Percentiles rank a stretch among this genome's conserved stretches.
Conservation (phyloP, 148 eudicot genomes). For the Chenopodium berlandieri region DNA sequence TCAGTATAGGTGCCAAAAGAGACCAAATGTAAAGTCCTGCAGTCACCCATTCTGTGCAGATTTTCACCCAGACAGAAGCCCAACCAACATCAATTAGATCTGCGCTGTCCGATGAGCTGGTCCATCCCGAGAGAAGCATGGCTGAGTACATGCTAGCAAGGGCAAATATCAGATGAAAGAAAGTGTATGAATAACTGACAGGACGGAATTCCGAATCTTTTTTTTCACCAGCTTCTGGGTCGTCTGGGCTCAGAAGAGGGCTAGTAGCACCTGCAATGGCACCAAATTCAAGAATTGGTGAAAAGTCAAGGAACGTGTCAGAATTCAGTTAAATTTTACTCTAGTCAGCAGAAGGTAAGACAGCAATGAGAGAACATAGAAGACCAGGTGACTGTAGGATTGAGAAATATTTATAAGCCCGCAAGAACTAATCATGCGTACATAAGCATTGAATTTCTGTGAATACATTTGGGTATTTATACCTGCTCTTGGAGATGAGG, state of each 20-base stretch:
- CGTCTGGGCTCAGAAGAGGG: slow-evolving; percentile 71
- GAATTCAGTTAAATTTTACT: not conserved
- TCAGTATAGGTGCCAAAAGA: slow-evolving; percentile 74
- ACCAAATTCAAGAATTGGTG: not conserved
- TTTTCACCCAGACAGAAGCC: slow-evolving; percentile 97
- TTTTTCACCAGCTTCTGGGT: slow-evolving; percentile 58
- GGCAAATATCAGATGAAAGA: slow-evolving; percentile 92
- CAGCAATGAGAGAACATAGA: not conserved
- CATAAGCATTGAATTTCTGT: not conserved
- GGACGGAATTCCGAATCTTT: slow-evolving; percentile 59
- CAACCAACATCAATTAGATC: slow-evolving; percentile 93
- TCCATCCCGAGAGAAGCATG: slow-evolving; percentile 98
- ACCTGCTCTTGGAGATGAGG: slow-evolving; percentile 97
- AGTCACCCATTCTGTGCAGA: slow-evolving; percentile 88
- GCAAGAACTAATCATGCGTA: not conserved
- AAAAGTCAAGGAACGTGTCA: not conserved
- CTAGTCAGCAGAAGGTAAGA: not conserved
- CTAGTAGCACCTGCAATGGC: slow-evolving; percentile 48
- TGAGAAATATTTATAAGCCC: not conserved
- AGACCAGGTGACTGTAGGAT: not conserved
- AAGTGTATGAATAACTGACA: slow-evolving; percentile 83
- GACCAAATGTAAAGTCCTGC: slow-evolving; percentile 90
- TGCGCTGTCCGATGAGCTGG: slow-evolving; percentile 66
- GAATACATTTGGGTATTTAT: slow-evolving; percentile 7
- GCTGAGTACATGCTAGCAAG: slow-evolving; percentile 98